Evolutionary conservation across 495 filamentous ascomycete species (phyloP).

Genomic region (Chaetomium cochliodes): DNA sequence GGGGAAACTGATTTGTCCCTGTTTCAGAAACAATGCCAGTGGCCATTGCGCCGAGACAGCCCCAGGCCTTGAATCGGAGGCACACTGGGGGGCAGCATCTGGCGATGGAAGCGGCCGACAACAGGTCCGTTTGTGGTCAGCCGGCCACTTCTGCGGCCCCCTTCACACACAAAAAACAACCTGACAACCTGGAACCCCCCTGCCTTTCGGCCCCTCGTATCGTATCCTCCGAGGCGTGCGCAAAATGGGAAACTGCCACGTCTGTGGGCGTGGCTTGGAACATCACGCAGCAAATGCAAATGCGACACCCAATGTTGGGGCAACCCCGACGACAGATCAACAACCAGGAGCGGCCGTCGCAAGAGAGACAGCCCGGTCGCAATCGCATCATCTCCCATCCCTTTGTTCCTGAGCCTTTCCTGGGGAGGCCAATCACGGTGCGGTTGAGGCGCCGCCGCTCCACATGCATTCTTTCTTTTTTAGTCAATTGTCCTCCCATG

Average conservation of each 20-base stretch:
- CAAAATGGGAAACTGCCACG: constrained; percentile 14
- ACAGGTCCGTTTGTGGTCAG: constrained; percentile 26
- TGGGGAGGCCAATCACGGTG: constrained; percentile 17
- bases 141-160: constrained; percentile 21
- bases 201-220: constrained; percentile 20
- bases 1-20: constrained; percentile 4
- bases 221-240: constrained; percentile 13
- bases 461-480: neutral
- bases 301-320: neutral
- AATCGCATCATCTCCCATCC: constrained; percentile 15
- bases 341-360: neutral
- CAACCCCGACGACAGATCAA: constrained; percentile 11
- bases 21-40: constrained; percentile 28
- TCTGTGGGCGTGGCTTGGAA: constrained; percentile 13
- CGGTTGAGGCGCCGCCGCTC: constrained; percentile 6
- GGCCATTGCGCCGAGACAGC: constrained; percentile 7
- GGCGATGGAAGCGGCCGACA: constrained; percentile 16
- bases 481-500: neutral
- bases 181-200: neutral
- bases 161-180: constrained; percentile 16
- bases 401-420: constrained; percentile 14
- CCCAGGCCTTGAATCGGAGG: constrained; percentile 12
- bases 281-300: neutral
- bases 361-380: constrained; percentile 5
- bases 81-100: neutral